Evolutionary conservation across 352 stramenopile genomes (phyloP).

Genomic region (Pythium sp.): DNA sequence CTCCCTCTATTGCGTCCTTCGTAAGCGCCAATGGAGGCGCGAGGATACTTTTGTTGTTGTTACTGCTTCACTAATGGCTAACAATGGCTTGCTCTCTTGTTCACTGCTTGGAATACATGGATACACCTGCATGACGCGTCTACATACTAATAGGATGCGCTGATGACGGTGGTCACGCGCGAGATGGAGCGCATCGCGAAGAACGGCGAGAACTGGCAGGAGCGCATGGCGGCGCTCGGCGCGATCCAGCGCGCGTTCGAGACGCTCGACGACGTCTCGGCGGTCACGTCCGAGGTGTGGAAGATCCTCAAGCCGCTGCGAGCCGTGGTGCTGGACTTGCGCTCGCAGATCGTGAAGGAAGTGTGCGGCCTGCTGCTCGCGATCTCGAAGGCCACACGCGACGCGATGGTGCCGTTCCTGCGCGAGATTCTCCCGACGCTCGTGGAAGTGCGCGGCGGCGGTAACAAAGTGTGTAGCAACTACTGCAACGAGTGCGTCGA

Average conservation of each 20-base stretch:
- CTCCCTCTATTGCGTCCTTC: background rate
- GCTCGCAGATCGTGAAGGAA: conserved; percentile 87
- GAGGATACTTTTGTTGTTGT: conserved; percentile 8
- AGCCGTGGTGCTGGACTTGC: conserved; percentile 68
- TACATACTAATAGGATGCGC: conserved; percentile 23
- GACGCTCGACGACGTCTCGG: conserved; percentile 38
- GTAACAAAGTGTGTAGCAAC: conserved; percentile 79
- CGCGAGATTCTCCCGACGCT: conserved; percentile 70
- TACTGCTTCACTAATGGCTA: background rate
- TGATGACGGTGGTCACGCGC: conserved; percentile 36
- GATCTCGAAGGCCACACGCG: conserved; percentile 62
- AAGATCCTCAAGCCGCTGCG: conserved; percentile 74
- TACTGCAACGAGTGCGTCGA: conserved; percentile 83
- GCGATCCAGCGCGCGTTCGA: conserved; percentile 75
- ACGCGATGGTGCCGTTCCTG: conserved; percentile 77
- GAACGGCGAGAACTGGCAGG: conserved; percentile 82
- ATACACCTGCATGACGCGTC: background rate
- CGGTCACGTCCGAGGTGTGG: conserved; percentile 62
- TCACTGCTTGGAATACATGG: background rate
- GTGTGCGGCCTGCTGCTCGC: conserved; percentile 59
- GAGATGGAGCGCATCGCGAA: conserved; percentile 80
- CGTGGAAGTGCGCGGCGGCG: conserved; percentile 74
- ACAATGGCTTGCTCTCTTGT: background rate
- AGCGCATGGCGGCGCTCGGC: conserved; percentile 57
- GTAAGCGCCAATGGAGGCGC: background rate